Percentiles rank a stretch among this genome's conserved stretches.
Conservation (phyloP, 768 basidiomycete genomes). For the Pleurotus giganteus region DNA sequence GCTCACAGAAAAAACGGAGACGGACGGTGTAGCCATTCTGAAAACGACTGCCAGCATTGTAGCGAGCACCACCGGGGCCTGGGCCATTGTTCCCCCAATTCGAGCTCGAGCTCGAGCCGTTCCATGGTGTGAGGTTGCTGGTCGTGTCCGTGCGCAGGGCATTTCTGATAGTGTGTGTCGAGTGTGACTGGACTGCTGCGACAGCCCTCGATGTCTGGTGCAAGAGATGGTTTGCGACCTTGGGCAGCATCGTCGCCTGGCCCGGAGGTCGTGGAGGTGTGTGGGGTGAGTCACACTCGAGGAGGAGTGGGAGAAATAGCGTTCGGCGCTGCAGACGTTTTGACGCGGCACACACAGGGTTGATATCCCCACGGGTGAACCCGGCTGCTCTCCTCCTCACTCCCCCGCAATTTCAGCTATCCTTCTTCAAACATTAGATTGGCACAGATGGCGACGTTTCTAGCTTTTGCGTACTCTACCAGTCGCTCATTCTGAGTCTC, state of each 20-base stretch:
- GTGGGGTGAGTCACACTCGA: background rate
- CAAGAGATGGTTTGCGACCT: slow-evolving; percentile 76
- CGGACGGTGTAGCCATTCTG: slow-evolving; percentile 67
- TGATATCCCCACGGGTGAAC: too few species aligned
- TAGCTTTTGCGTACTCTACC: too few species aligned
- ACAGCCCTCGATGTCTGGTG: slow-evolving; percentile 77
- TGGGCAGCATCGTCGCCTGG: slow-evolving; percentile 66
- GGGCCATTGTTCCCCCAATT: slow-evolving; percentile 50
- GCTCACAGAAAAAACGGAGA: slow-evolving; percentile 13
- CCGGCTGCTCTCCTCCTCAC: too few species aligned
- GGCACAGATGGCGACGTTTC: too few species aligned
- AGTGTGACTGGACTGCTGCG: slow-evolving; percentile 72
- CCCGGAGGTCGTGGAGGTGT: background rate
- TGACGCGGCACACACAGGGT: too few species aligned
- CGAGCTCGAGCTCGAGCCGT: slow-evolving; percentile 48
- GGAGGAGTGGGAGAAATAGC: background rate
- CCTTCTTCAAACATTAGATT: too few species aligned
- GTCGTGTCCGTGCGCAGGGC: slow-evolving; percentile 59
- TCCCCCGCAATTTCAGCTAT: too few species aligned
- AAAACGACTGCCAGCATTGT: slow-evolving; percentile 68
- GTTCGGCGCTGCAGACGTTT: too few species aligned
- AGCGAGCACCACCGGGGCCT: slow-evolving; percentile 72
- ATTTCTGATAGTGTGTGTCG: slow-evolving; percentile 65
- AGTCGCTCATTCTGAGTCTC: too few species aligned
- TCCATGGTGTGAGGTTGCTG: slow-evolving; percentile 37